Evolutionary conservation across 805 yeast genomes (phyloP).

Genomic region (Cyberlindnera bimundalis): DNA sequence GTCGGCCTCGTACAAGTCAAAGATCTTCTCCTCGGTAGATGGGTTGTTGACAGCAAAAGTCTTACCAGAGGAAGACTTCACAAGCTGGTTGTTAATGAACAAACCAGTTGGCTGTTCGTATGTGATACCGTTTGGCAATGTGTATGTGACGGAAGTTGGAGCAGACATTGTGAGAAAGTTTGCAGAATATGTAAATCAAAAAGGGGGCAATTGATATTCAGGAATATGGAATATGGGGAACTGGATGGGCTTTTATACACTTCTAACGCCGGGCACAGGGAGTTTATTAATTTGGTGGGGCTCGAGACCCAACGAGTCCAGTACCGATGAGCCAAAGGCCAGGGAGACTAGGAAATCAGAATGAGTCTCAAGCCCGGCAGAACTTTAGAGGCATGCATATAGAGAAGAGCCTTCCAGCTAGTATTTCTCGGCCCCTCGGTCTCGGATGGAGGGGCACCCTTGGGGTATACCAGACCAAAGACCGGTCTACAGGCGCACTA

Average conservation of each 20-base stretch:
- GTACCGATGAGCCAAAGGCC: too few relatives aligned
- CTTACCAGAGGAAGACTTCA: slow-evolving; percentile 49
- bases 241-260: not conserved
- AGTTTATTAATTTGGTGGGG: slow-evolving; percentile 2
- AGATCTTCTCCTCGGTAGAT: slow-evolving; percentile 56
- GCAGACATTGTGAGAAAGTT: slow-evolving; percentile 18
- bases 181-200: not conserved
- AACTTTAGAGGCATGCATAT: too few relatives aligned
- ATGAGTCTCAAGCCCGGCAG: not conserved
- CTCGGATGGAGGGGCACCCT: slow-evolving; percentile 15
- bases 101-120: slow-evolving; percentile 61
- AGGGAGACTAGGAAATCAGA: not conserved
- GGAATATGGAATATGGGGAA: not conserved
- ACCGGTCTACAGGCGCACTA: not conserved
- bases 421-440: slow-evolving; percentile 6
- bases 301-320: slow-evolving; percentile 4
- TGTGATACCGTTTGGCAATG: slow-evolving; percentile 53
- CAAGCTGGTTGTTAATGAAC: slow-evolving; percentile 63
- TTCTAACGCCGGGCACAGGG: not conserved
- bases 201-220: not conserved
- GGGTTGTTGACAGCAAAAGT: slow-evolving; percentile 56
- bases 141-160: slow-evolving; percentile 28
- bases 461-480: slow-evolving; percentile 9
- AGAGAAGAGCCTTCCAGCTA: too few relatives aligned
- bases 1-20: slow-evolving; percentile 49